Evolutionary conservation across 169 alveolate species (phyloP), one percentile per base, ranked within the genome.

Genomic region (Eimeria praecox): DNA sequence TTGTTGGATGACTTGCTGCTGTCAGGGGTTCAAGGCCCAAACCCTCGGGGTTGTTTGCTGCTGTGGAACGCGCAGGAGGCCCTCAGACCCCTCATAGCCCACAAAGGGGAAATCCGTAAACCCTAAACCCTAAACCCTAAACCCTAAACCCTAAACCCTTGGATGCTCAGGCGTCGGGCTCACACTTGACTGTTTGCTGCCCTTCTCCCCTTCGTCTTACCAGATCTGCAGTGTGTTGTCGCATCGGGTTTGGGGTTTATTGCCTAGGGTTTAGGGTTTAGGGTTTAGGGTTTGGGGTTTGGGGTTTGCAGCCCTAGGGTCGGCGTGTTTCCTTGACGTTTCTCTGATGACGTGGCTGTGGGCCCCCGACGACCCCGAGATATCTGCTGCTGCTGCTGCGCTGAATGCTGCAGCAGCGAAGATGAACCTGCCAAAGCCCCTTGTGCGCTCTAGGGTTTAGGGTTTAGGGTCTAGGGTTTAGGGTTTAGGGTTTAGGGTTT

Each of bases 361-460:
- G 59, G 87, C 87, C 62, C 87, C 87, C 87, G 87, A 77, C 46
- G 35, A 77, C 59, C 80, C 80, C 44, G 80, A 69, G 16, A 69
- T 69, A 69, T 77, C 87, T 59, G 69, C 69, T 59, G 69, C 69
- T 59, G 69, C 69, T 59, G 69, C 69, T 14, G 69, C 69, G 22
- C 54, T 77, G 20, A 77, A 42, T 33, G n/a, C 56, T 40, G 87
- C 87, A 42, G 87, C 87, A 77, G 87, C 87, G n/a, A 35, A 42
- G 46, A 16, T 77, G 56, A 77, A 77, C 62, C 46, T 77, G 40
- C 87, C 56, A 30, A 30, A 9, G 52, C 30, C 54, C 62, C 33
- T 77, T 10, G 87, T 77, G 33, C 62, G 80, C 44, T 24, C 80
- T 69, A n/a, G 80, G 46, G 44, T 69, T 12, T 69, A 69, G 80